Base-by-base conservation (phyloP, 2,329 filamentous ascomycete species). In the Fusarium secorum region DNA sequence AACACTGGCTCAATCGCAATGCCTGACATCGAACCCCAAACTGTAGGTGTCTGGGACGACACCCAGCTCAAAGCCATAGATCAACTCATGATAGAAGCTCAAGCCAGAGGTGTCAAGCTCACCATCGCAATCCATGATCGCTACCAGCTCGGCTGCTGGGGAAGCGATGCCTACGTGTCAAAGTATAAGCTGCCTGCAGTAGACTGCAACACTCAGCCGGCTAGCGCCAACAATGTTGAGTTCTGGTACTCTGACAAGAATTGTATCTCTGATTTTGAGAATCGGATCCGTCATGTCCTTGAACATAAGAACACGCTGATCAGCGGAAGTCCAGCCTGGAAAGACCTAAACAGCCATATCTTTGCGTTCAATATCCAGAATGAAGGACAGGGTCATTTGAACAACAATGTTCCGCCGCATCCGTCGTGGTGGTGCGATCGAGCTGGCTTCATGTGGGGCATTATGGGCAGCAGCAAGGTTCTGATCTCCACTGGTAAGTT, bases 361-460 rank as follows among this genome's bases (percentile, higher is more conserved):
- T 48, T 48, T 1, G 28, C 45, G 15, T 48, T 48, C 4, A 32
- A 48, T 22, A 32, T 48, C 5, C 45, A 48, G 28, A 48, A 48
- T 4, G 45, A 48, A 32, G 45, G 45, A 2, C 45, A 48, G 15
- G 45, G 45, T 7, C 45, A 48, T 10, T 7, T 48, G 20, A 48
- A 48, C 7, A 48, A 48, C 11, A 48, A 32, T 13, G 0, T 48
- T 5, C 15, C 45, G 1, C 45, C 45, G 10, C 45, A 48, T 48
- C 45, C 45, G 20, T 48, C 45, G 15, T 48, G 45, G 45, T 48
- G 45, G 45, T 48, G 45, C 11, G 45, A 48, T 48, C 28, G 45
- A 22, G 45, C 45, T 48, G 11, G 20, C 5, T 48, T 48, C 5
- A 48, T 48, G 28, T 10, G 45, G 2, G 45, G 28, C 0, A 48